phyloP scores from a whole-genome alignment of 1,284 basidiomycete genomes.

The Binderoboletus segoi region DNA sequence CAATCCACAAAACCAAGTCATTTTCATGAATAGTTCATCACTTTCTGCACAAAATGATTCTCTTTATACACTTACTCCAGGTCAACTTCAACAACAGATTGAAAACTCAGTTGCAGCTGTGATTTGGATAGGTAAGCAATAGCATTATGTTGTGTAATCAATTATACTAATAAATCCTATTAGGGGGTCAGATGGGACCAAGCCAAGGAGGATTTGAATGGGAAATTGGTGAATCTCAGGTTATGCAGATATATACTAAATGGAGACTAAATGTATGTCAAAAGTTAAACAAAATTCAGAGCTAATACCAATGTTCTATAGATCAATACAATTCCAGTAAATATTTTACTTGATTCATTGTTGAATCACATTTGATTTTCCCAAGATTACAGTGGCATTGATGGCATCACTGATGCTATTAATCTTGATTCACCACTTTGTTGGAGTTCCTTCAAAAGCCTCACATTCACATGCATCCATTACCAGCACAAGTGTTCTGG shows the following conservation, averaged over 20 bases:
- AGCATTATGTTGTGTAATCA: background rate
- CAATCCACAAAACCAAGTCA: too few relatives aligned
- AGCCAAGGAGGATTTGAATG: conserved; percentile 10
- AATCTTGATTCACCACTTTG: background rate
- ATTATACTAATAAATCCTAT: too few relatives aligned
- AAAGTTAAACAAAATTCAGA: background rate
- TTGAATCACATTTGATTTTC: background rate
- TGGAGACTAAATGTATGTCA: conserved; percentile 20
- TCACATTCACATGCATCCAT: background rate
- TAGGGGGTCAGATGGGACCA: conserved; percentile 3
- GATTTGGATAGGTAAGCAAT: conserved; percentile 8
- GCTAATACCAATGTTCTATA: background rate
- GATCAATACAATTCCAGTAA: conserved; percentile 13
- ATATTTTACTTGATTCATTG: background rate
- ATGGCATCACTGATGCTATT: conserved; percentile 10
- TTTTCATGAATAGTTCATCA: background rate
- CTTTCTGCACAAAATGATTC: background rate
- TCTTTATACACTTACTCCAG: background rate
- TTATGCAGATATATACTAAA: background rate
- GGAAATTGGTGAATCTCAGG: background rate
- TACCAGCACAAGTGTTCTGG: conserved; percentile 9
- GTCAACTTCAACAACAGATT: background rate
- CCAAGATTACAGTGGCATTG: conserved; percentile 8
- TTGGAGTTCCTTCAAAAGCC: background rate
- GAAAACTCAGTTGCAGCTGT: background rate